Base-by-base conservation (phyloP, 129 eudicot genomes). In the Centaurea solstitialis region DNA sequence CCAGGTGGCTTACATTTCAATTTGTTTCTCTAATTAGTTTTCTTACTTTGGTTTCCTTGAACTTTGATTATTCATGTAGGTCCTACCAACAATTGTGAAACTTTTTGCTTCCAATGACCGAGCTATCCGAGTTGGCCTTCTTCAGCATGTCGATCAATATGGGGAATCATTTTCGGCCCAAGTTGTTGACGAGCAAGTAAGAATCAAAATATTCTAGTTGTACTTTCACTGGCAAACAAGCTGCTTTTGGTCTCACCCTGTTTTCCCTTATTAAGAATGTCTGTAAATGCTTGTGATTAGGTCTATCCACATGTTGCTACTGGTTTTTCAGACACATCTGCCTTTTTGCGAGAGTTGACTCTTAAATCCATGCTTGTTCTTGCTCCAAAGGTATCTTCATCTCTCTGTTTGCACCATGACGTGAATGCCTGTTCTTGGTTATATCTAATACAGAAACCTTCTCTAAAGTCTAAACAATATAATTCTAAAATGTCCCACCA, bases 361-460 rank as follows among this genome's bases (percentile, higher is more conserved):
- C 92, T 95, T 50, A 95, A 95, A 86, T 95, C 99, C n/a, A 95
- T 95, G 93, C 98, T 95, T 81, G 93, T 95, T 81, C 89, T 95
- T 78, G 97, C 99, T 70, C 98, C 99, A 33, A 95, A 95, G 98
- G 99, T 95, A 86, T 62, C 62, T 23, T 68, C 41, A 20, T 47
- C 70, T 74, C 47, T 68, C 62, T 80, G 72, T 75, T 50, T 65
- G 78, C 68, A 18, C 62, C 9, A 74, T 18, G 40, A 74, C 20
- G 20, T 47, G 35, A 47, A 62, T 74, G 33, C 13, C 30, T 74
- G 40, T 23, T 18, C 30, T 17, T 74, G 78, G 18, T 23, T 10
- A 24, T 43, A 73, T 18, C 23, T 62, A 28, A 21, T 26, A 12
- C 65, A 23, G 33, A 35, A 40, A 40, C 38, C 21, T 72, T 35